Evolutionary conservation across 2,329 filamentous ascomycete species (phyloP).

Genomic region (Fusarium redolens): DNA sequence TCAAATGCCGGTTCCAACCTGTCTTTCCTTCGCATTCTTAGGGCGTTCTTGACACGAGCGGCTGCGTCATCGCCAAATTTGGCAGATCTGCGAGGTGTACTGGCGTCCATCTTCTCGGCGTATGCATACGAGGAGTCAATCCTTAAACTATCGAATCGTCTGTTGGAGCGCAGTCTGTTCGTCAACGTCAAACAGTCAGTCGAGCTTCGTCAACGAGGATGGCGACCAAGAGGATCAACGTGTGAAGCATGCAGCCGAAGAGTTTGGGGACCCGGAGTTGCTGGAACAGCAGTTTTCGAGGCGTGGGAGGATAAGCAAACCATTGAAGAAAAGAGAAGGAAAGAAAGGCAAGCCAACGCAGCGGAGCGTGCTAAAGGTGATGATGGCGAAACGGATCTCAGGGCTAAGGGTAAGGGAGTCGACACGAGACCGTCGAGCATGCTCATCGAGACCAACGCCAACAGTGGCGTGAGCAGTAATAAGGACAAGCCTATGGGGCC

Average conservation of each 20-base stretch:
- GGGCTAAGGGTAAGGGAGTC: conserved; percentile 58
- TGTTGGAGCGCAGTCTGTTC: conserved; percentile 91
- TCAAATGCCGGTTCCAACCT: conserved; percentile 65
- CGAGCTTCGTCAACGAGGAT: conserved; percentile 82
- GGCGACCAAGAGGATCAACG: conserved; percentile 86
- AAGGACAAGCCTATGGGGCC: conserved; percentile 68
- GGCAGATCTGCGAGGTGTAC: conserved; percentile 84
- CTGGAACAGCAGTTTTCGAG: conserved; percentile 78
- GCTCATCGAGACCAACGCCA: conserved; percentile 48
- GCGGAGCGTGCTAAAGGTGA: conserved; percentile 54
- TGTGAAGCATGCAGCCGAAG: conserved; percentile 88
- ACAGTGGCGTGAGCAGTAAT: conserved; percentile 13
- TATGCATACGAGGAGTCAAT: conserved; percentile 97
- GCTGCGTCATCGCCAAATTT: conserved; percentile 85
- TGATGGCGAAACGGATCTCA: conserved; percentile 48
- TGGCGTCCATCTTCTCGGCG: conserved; percentile 91
- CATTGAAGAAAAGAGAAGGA: conserved; percentile 58
- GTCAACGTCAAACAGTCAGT: conserved; percentile 81
- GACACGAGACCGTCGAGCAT: conserved; percentile 56
- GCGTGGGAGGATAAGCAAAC: conserved; percentile 78
- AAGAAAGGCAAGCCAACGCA: conserved; percentile 54
- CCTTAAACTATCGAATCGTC: conserved; percentile 82
- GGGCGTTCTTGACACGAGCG: conserved; percentile 87
- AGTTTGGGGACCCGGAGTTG: conserved; percentile 88
- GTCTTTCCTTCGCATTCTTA: conserved; percentile 88